Evolutionary conservation across 2,329 filamentous ascomycete genomes (phyloP).

Genomic region (Stemphylium lycopersici): DNA sequence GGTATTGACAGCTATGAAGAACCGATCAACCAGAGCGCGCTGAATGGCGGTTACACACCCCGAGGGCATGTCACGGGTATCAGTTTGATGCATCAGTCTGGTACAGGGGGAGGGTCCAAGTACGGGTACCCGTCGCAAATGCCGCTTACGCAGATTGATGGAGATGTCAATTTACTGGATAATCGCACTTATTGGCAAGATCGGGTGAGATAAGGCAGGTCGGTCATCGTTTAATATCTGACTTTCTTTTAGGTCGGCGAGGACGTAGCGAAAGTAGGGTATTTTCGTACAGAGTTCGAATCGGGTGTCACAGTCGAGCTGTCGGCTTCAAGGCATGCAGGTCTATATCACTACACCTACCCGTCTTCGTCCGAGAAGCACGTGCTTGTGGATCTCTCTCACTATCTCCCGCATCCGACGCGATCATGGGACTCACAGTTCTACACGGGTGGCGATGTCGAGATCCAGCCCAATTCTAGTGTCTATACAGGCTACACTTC

Average conservation of each 20-base stretch:
- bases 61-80: constrained; percentile 49
- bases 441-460: constrained; percentile 44
- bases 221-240: neutral
- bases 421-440: constrained; percentile 47
- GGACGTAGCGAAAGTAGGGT: constrained; percentile 44
- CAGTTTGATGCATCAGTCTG: constrained; percentile 49
- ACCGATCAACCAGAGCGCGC: constrained; percentile 42
- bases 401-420: constrained; percentile 47
- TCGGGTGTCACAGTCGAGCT: constrained; percentile 47
- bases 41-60: constrained; percentile 52
- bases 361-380: constrained; percentile 49
- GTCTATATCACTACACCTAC: constrained; percentile 46
- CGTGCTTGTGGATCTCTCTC: constrained; percentile 57
- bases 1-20: constrained; percentile 50
- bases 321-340: constrained; percentile 46
- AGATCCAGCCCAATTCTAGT: constrained; percentile 37
- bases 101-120: constrained; percentile 44
- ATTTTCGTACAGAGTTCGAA: constrained; percentile 44
- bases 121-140: constrained; percentile 53
- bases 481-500: constrained; percentile 43
- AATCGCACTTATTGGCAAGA: constrained; percentile 53
- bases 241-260: constrained; percentile 29
- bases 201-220: constrained; percentile 26
- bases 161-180: constrained; percentile 51
- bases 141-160: constrained; percentile 49